Percentiles rank a stretch among this genome's conserved stretches.
Conservation (phyloP, 2,329 filamentous ascomycete species). For the Sclerotinia minor region DNA sequence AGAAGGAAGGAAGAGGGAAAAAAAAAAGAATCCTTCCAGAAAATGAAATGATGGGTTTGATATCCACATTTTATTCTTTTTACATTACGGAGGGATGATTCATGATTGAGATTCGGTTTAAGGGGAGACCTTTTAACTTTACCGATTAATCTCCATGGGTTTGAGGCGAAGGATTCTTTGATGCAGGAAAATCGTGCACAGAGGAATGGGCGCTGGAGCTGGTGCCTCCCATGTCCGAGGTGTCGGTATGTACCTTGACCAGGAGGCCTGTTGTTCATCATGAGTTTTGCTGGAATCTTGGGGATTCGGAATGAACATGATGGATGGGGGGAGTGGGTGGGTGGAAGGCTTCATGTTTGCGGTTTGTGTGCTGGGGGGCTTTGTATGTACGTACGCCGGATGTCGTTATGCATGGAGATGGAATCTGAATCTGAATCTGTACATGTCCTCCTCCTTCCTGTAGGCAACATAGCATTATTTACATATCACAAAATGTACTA, state of each 20-base stretch:
- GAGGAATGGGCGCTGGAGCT: background rate
- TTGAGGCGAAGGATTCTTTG: background rate
- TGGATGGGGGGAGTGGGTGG: too few species aligned
- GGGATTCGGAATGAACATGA: background rate
- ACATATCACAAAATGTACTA: background rate
- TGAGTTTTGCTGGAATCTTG: background rate
- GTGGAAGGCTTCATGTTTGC: background rate
- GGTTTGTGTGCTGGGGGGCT: background rate
- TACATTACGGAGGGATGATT: background rate
- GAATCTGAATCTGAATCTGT: background rate
- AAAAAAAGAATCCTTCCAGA: constrained; percentile 2
- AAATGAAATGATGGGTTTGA: constrained; percentile 9
- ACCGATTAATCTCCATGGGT: constrained; percentile 13
- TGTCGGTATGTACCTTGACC: constrained; percentile 26
- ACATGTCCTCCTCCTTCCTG: background rate
- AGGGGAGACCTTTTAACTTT: background rate
- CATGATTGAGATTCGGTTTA: background rate
- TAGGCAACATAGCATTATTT: background rate
- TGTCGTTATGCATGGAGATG: background rate
- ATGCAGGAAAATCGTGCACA: constrained; percentile 3
- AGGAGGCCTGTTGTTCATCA: constrained; percentile 21
- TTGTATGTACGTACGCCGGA: background rate
- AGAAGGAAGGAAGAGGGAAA: background rate
- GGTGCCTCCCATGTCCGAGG: constrained; percentile 28
- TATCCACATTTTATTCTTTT: background rate